Evolutionary conservation across 2,329 filamentous ascomycete genomes (phyloP), one percentile per base, ranked within the genome.

Genomic region (Cladosporium colombiae): DNA sequence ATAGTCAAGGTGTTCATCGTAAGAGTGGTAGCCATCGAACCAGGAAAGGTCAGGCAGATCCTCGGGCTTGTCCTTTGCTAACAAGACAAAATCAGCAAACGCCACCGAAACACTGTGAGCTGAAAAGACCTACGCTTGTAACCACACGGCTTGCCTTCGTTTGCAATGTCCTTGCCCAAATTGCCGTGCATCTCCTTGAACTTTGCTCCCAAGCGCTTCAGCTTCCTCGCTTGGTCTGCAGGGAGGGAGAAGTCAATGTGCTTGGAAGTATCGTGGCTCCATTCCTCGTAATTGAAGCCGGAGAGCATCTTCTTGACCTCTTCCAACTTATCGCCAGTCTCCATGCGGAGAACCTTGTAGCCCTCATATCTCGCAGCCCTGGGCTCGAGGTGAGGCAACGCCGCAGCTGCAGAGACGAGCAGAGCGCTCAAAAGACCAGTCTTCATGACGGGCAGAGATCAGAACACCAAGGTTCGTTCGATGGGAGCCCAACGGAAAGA

Each of bases 181-280:
- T 83, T 74, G 46, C 78, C 75, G 65, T 83, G 80, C 75, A 83
- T 77, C 23, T 78, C 31, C 78, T 72, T 63, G 50, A 53, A 80
- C 50, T 63, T 55, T 7, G 50, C 76, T 7, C 74, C 69, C 2
- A 82, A 68, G 2, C 69, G 71, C 16, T 75, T 69, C 35, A 82
- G 74, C 55, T 67, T 64, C 55, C 57, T 61, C 10, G 57, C 61
- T 31, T 67, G 63, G 1, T 65, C 56, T 10, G 40, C 40, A 4
- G 65, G 49, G n/a, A 67, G 29, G 6, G 67, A 65, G 29, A 67
- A 66, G 50, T 68, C 67, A 23, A 69, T 58, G n/a, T 78, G 74
- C 25, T 74, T 68, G 55, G 76, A 73, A 3, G 80, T 70, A 25
- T 71, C 68, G 8, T 63, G 60, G 16, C 60, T 63, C 60, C 60